phyloP scores from a whole-genome alignment of 2,329 filamentous ascomycete species.

The Trichoderma guizhouense region DNA sequence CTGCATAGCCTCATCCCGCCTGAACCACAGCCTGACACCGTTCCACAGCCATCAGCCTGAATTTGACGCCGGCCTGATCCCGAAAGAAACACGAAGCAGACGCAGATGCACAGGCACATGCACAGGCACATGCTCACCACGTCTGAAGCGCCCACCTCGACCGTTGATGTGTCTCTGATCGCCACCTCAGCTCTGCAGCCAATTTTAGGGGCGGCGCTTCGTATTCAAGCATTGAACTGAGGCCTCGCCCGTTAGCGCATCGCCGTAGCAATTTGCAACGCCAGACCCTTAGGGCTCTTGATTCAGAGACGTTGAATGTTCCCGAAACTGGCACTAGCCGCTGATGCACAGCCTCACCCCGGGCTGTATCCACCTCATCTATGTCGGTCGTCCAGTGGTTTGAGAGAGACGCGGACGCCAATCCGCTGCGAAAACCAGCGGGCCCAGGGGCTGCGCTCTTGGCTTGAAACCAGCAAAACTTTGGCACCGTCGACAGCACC shows the following conservation, averaged over 20 bases:
- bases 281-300: neutral
- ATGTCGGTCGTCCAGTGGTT: constrained; percentile 10
- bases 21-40: neutral
- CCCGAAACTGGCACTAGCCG: constrained; percentile 13
- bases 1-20: neutral
- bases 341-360: constrained; percentile 15
- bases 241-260: neutral
- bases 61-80: neutral
- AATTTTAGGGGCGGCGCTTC: constrained; percentile 7
- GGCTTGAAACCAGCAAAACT: constrained; percentile 3
- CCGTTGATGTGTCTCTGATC: neutral
- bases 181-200: neutral
- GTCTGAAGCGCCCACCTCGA: neutral
- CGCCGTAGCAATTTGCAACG: neutral
- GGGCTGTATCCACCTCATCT: constrained; percentile 7
- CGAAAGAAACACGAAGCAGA: neutral
- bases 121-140: neutral
- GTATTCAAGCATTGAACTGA: neutral
- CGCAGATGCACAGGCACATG: neutral
- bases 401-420: neutral
- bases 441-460: constrained; percentile 3
- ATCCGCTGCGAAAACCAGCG: neutral
- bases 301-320: neutral
- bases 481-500: neutral
- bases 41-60: neutral